These are phyloP conservation scores for Backusella macrospora DNA, from an alignment of 192 early-diverging fungal species.

Conservation along the genomic window DNA sequence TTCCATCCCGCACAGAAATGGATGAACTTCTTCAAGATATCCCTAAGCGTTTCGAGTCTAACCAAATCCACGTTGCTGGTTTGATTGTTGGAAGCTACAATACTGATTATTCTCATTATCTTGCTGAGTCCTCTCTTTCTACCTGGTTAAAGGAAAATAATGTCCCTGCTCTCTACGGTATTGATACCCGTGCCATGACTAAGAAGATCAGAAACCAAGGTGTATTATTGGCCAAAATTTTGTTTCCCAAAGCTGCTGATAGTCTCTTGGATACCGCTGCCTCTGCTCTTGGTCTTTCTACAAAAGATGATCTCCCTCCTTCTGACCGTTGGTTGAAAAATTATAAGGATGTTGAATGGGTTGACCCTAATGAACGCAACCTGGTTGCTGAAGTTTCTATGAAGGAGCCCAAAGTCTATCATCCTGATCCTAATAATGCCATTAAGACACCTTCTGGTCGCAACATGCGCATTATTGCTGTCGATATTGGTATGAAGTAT, in stretches of 20 bases:
- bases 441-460: slow-evolving; percentile 64
- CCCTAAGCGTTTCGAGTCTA: slow-evolving; percentile 95
- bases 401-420: slow-evolving; percentile 77
- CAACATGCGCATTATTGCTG: slow-evolving; percentile 82
- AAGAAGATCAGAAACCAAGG: slow-evolving; percentile 95
- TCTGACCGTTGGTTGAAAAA: slow-evolving; percentile 59
- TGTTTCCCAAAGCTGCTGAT: slow-evolving; percentile 75
- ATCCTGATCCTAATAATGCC: slow-evolving; percentile 59
- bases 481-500: slow-evolving; percentile 99
- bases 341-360: slow-evolving; percentile 85
- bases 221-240: slow-evolving; percentile 87
- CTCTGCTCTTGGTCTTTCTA: slow-evolving; percentile 45
- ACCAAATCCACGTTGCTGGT: slow-evolving; percentile 90
- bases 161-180: slow-evolving; percentile 92
- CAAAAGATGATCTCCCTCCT: slow-evolving; percentile 10
- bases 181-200: slow-evolving; percentile 95
- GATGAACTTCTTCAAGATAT: slow-evolving; percentile 86
- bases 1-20: slow-evolving; percentile 84
- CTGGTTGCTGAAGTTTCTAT: slow-evolving; percentile 96
- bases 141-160: slow-evolving; percentile 92
- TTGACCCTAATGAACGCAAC: slow-evolving; percentile 93
- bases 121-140: slow-evolving; percentile 82
- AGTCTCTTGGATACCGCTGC: slow-evolving; percentile 40
- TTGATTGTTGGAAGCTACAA: slow-evolving; percentile 92
- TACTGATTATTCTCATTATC: slow-evolving; percentile 89